phyloP scores from a whole-genome alignment of 2,329 filamentous ascomycete genomes.

The Phaeosphaeriaceae sp. region DNA sequence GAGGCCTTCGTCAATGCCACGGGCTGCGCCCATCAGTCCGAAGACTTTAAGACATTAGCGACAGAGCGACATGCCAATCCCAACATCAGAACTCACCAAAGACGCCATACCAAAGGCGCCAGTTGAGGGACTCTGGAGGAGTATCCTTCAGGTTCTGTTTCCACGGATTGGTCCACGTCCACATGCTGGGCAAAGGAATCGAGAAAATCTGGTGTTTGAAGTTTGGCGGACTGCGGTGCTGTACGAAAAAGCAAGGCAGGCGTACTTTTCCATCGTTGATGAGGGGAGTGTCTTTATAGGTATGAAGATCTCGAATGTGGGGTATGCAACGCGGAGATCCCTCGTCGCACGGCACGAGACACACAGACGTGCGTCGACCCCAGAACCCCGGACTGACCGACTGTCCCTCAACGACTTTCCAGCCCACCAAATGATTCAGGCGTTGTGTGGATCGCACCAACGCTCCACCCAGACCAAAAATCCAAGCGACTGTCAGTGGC shows the following conservation, averaged over 20 bases:
- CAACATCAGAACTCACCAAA: conserved; percentile 46
- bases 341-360: background rate
- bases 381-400: background rate
- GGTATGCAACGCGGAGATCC: conserved; percentile 11
- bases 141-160: conserved; percentile 64
- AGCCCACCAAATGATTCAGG: background rate
- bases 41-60: conserved; percentile 54
- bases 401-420: background rate
- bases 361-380: background rate
- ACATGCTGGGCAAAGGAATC: conserved; percentile 32
- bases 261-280: background rate
- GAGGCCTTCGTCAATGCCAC: conserved; percentile 81
- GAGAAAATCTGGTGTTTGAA: background rate
- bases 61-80: background rate
- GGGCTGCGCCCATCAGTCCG: conserved; percentile 76
- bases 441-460: background rate
- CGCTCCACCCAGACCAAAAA: background rate
- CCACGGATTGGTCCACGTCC: conserved; percentile 37
- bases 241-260: background rate
- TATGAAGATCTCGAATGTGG: conserved; percentile 2
- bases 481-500: background rate
- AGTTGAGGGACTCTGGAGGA: conserved; percentile 76
- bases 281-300: conserved; percentile 3
- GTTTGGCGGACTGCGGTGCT: background rate
- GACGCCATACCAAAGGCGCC: conserved; percentile 79